Evolutionary conservation across 2,329 filamentous ascomycete genomes (phyloP).

Genomic region (Cryphonectria parasitica): DNA sequence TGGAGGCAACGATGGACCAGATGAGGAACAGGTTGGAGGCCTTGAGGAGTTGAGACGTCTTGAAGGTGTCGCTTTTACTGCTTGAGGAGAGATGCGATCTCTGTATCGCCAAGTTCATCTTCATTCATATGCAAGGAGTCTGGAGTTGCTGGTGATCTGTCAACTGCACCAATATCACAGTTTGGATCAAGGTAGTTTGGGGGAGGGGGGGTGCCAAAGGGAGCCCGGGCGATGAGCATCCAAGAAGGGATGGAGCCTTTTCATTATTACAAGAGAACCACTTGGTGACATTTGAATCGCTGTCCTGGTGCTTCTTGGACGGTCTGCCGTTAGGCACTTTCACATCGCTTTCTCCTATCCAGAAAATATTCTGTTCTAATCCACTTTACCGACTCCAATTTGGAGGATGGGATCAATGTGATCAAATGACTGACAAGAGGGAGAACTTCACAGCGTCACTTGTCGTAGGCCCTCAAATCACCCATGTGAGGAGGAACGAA

Average conservation of each 20-base stretch:
- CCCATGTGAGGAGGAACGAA: background rate
- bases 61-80: too few species aligned
- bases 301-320: background rate
- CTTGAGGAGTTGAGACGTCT: constrained; percentile 70
- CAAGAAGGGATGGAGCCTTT: background rate
- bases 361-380: background rate
- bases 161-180: constrained; percentile 6
- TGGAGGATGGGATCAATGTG: background rate
- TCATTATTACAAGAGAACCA: background rate
- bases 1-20: constrained; percentile 88
- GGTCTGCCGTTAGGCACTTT: background rate
- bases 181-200: constrained; percentile 7
- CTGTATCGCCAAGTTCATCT: constrained; percentile 6
- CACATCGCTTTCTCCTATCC: background rate
- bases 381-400: background rate
- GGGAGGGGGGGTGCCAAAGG: background rate
- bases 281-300: background rate
- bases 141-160: constrained; percentile 26
- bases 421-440: background rate
- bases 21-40: constrained; percentile 93
- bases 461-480: background rate
- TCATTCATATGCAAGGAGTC: constrained; percentile 28
- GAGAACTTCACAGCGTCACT: background rate
- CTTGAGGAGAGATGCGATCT: background rate
- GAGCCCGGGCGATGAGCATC: background rate